Base-by-base conservation (phyloP, 164 flowering plant species). In the Litsea cubeba region DNA sequence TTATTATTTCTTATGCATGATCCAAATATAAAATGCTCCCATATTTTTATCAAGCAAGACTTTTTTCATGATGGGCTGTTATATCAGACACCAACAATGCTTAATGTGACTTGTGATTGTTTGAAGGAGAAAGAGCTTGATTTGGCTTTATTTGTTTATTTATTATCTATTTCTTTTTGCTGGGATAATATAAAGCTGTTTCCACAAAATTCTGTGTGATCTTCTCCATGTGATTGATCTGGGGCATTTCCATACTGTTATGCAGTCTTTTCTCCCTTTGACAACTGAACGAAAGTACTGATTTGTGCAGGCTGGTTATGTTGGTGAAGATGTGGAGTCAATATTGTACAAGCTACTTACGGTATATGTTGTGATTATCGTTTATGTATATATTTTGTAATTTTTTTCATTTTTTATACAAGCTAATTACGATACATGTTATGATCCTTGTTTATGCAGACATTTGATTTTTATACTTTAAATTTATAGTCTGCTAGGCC, bases 281-380 rank as follows among this genome's bases (percentile, higher is more conserved):
- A 69, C 50, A 72, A 54, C 73, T 69, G 57, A 75, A 69, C 3
- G 60, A 4, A 62, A 72, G 2, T 77, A 65, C 24, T 69, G 49
- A 24, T 67, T 77, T 79, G 60, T 86, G 81, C 91, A 94, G 98
- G 98, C 98, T 74, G 98, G 98, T 78, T 95, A 95, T 78, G 99
- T 95, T 75, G 99, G 99, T 68, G 99, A 95, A 82, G 99, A 95
- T 84, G 99, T 95, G 68, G 99, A 95, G 79, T 93, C 99, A 24
- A 95, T 95, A 81, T 81, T 95, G 82, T 87, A 93, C 78, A 95
- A 95, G 79, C 79, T 95, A 69, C 97, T 95, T 66, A 82, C 83
- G 88, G 99, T 95, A 91, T 71, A 79, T 1, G 51, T 68, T 50
- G 22, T 60, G 50, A 50, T 73, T n/a, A 15, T 28, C 46, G 17